Percentiles rank a stretch among this genome's conserved stretches.
Evolutionary conservation across 2,329 filamentous ascomycete species (phyloP).

Genomic region (Parastagonospora avenae): DNA sequence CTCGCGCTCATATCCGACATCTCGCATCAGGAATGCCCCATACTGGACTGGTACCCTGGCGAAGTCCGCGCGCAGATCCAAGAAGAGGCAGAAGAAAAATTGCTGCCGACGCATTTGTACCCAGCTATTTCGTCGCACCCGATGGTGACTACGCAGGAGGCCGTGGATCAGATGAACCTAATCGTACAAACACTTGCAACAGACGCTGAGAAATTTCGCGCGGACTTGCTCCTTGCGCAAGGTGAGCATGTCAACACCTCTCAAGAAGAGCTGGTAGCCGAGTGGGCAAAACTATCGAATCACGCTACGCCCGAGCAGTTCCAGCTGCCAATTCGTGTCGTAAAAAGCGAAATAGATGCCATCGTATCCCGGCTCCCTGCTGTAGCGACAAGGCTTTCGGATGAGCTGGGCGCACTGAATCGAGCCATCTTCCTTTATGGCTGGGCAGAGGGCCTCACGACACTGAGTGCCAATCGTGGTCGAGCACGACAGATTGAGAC

Average conservation of each 20-base stretch:
- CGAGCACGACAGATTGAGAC: constrained; percentile 69
- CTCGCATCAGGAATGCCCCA: constrained; percentile 60
- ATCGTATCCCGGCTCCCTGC: constrained; percentile 48
- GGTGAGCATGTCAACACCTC: constrained; percentile 23
- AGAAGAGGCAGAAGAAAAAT: constrained; percentile 64
- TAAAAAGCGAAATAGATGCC: constrained; percentile 53
- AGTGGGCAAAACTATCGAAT: constrained; percentile 54
- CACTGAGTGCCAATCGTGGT: constrained; percentile 72
- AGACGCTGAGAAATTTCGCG: constrained; percentile 57
- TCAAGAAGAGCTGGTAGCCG: constrained; percentile 17
- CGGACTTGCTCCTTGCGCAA: constrained; percentile 62
- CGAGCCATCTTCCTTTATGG: constrained; percentile 73
- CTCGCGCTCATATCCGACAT: constrained; percentile 76
- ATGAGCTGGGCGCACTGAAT: constrained; percentile 65
- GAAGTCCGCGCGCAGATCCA: constrained; percentile 69
- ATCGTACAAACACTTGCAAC: constrained; percentile 48
- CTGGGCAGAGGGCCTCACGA: constrained; percentile 68
- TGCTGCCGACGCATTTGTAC: constrained; percentile 66
- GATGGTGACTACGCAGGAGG: constrained; percentile 70
- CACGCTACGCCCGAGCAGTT: constrained; percentile 60
- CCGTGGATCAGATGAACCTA: constrained; percentile 64
- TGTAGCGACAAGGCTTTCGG: constrained; percentile 51
- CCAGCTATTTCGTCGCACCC: constrained; percentile 61
- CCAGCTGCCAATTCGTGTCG: constrained; percentile 65
- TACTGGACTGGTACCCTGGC: constrained; percentile 60